These are phyloP conservation scores for Flueggea neowawraea DNA, from an alignment of 441 rosid genomes.

Conservation along the genomic window DNA sequence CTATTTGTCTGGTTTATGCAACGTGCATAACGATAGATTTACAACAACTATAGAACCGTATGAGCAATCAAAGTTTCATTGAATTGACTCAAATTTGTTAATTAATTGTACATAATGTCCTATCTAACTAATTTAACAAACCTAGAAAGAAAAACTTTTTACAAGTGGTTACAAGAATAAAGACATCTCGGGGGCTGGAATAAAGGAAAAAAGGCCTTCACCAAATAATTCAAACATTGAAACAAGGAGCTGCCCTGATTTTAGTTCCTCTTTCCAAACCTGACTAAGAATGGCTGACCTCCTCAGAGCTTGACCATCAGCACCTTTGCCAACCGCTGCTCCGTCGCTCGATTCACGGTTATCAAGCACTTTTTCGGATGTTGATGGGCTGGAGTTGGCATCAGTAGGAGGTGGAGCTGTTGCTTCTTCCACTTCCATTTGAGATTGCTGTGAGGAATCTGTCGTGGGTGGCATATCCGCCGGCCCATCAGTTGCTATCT, in stretches of 20 bases:
- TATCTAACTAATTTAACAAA: no score
- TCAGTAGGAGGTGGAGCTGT: conserved; percentile 29
- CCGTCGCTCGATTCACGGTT: conserved; percentile 23
- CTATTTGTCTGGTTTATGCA: no score
- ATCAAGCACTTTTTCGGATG: conserved; percentile 35
- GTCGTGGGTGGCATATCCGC: conserved; percentile 18
- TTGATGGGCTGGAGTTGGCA: conserved; percentile 26
- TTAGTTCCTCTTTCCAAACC: conserved; percentile 81
- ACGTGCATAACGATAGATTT: no score
- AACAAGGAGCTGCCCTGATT: conserved; percentile 57
- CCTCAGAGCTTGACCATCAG: conserved; percentile 23
- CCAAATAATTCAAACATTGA: conserved; percentile 69
- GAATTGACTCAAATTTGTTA: no score
- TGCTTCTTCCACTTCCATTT: conserved; percentile 36
- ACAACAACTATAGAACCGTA: no score
- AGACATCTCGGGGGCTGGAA: conserved; percentile 81
- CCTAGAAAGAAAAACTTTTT: no score
- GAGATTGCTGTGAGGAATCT: conserved; percentile 26
- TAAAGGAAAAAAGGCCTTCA: conserved; percentile 65
- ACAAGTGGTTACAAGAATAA: conserved; percentile 43
- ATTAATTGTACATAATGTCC: no score
- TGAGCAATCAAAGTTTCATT: no score
- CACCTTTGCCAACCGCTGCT: conserved; percentile 18
- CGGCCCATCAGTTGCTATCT: conserved; percentile 46
- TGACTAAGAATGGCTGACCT: conserved; percentile 52